These are phyloP conservation scores for Heracleum sosnowskyi DNA, from an alignment of 129 eudicot genomes.

Conservation along the genomic window DNA sequence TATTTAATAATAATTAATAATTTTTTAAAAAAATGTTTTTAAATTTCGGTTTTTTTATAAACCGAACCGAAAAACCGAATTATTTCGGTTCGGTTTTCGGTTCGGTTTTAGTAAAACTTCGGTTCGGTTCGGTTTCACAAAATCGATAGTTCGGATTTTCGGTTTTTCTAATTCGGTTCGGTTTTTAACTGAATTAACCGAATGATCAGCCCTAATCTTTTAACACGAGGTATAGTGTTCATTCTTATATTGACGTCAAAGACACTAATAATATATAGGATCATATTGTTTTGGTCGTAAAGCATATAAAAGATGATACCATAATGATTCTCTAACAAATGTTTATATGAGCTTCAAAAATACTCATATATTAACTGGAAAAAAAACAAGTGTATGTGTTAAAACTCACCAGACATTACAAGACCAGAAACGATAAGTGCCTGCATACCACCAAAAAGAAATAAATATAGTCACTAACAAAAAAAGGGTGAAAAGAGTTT, in stretches of 20 bases:
- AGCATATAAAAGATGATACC: background rate
- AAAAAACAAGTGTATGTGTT: background rate
- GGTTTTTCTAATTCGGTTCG: no score
- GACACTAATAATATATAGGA: background rate
- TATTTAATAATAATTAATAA: no score
- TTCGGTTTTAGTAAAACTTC: no score
- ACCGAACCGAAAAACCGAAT: no score
- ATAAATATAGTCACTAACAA: background rate
- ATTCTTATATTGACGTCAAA: background rate
- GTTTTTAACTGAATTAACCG: no score
- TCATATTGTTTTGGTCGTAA: background rate
- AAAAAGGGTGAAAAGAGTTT: background rate
- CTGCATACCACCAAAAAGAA: conserved; percentile 39
- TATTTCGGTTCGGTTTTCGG: no score
- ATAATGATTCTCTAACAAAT: background rate
- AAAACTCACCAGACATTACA: conserved; percentile 59
- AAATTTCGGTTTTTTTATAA: no score
- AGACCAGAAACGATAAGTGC: conserved; percentile 49
- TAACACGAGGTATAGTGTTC: background rate
- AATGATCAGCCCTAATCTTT: no score
- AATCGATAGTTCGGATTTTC: no score
- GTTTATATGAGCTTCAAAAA: background rate
- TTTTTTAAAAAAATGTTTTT: no score
- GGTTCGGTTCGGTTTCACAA: no score
- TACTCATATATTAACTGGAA: background rate